Evolutionary conservation across 2,329 filamentous ascomycete species (phyloP), one percentile per base, ranked within the genome.

Genomic region (Nannizzia gypsea): DNA sequence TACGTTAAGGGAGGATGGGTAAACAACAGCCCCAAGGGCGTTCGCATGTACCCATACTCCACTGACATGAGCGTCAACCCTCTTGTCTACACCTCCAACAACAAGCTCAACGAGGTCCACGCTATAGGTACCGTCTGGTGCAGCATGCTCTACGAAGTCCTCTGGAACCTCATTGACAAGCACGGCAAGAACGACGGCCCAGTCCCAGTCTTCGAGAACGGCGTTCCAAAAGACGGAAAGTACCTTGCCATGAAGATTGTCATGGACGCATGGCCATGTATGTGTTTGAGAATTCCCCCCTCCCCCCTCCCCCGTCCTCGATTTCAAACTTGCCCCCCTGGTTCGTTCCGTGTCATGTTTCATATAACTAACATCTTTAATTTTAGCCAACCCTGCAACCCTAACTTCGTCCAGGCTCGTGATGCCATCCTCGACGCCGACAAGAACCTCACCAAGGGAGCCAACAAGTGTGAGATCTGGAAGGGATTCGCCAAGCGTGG

Each of bases 351-450:
- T 36, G 31, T 36, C 26, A 8, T 24, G 54, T 40, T 40, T 42
- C 50, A 42, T 11, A 3, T 42, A 34, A 42, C 54, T 56, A 22
- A 42, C 50, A 5, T 17, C 24, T 17, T 34, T 54, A 17, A 15
- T 56, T 56, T 31, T 48, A 63, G 61, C 17, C 36, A 50, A 40
- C 61, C 62, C 26, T 61, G 62, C 62, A 63, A 60, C 40, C 62
- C 62, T 13, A 61, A 63, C 62, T 63, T 63, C 50, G 60, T 63
- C 38, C 60, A 63, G 54, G 60, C 60, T 13, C 57, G 62, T 58
- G 60, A 61, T 56, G 62, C 60, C 34, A 63, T 63, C 52, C 9
- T 63, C 13, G 57, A 61, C 44, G 59, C 62, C 34, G 62, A 63
- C 58, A 52, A 57, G 60, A 57, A 57, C 31, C 61, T 63, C 40